Percentiles rank a stretch among this genome's conserved stretches.
Conservation (phyloP, 176 grass and related monocot species). For the Leersia perrieri region DNA sequence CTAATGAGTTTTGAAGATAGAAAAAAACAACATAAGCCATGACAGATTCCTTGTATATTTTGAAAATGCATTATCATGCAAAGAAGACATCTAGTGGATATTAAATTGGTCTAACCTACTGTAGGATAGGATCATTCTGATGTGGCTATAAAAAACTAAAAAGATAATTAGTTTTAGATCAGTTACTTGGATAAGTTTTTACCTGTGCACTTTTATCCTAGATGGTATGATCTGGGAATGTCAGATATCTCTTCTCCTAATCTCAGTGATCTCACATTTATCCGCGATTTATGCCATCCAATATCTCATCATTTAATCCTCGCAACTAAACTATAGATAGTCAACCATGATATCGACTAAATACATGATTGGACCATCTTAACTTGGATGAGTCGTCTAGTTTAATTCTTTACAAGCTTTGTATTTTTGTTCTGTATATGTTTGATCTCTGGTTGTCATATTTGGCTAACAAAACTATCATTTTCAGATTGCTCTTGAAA, state of each 20-base stretch:
- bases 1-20: background rate
- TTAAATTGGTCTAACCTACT: background rate
- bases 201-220: background rate
- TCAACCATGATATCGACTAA: background rate
- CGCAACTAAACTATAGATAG: background rate
- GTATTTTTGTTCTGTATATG: background rate
- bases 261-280: background rate
- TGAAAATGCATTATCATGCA: background rate
- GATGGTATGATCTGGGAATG: background rate
- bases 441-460: slow-evolving; percentile 29
- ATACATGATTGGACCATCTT: background rate
- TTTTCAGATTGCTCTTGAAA: slow-evolving; percentile 84
- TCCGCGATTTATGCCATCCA: background rate
- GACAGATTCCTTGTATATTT: background rate
- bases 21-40: slow-evolving; percentile 6
- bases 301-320: background rate
- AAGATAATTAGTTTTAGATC: background rate
- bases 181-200: background rate
- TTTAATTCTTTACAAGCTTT: background rate
- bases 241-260: background rate
- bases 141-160: background rate
- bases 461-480: slow-evolving; percentile 38
- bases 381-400: background rate
- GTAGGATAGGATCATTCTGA: background rate
- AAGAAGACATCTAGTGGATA: background rate